Evolutionary conservation across 2,329 filamentous ascomycete genomes (phyloP).

Genomic region (Fusarium temperatum): DNA sequence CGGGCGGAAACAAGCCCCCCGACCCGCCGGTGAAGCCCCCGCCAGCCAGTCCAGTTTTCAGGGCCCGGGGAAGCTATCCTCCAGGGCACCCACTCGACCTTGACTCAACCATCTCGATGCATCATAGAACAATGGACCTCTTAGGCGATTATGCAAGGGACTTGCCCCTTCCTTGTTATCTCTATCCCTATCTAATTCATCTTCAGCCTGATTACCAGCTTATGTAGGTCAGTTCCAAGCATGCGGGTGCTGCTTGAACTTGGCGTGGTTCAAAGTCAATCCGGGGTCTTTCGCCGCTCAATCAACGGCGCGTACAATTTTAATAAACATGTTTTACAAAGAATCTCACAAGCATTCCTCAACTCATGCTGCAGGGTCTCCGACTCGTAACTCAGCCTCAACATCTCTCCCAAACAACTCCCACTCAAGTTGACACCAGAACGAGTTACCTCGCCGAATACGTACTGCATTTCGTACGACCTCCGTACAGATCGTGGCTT

Average conservation of each 20-base stretch:
- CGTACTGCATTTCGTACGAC: conserved; percentile 37
- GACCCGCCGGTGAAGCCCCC: not conserved
- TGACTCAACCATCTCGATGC: not conserved
- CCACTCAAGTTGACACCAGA: not conserved
- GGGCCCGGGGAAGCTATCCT: conserved; percentile 15
- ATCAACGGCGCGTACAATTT: not conserved
- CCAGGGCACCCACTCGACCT: not conserved
- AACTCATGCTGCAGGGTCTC: not conserved
- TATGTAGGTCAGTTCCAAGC: conserved; percentile 1
- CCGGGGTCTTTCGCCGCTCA: not conserved
- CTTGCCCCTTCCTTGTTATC: not conserved
- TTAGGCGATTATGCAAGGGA: conserved; percentile 14
- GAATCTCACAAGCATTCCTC: not conserved
- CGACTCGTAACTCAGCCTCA: conserved; percentile 9
- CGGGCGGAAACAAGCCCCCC: not conserved
- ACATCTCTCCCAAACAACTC: not conserved
- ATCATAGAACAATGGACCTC: not conserved
- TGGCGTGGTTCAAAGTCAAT: not conserved
- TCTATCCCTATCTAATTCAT: not conserved
- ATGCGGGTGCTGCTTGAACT: not conserved
- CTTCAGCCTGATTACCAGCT: conserved; percentile 2
- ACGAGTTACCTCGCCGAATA: conserved; percentile 17
- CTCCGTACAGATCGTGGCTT: conserved; percentile 32
- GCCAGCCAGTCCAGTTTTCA: not conserved
- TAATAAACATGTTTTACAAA: not conserved